These are phyloP conservation scores for Ophiostoma quercus DNA, from an alignment of 2,329 filamentous ascomycete species.

Conservation along the genomic window DNA sequence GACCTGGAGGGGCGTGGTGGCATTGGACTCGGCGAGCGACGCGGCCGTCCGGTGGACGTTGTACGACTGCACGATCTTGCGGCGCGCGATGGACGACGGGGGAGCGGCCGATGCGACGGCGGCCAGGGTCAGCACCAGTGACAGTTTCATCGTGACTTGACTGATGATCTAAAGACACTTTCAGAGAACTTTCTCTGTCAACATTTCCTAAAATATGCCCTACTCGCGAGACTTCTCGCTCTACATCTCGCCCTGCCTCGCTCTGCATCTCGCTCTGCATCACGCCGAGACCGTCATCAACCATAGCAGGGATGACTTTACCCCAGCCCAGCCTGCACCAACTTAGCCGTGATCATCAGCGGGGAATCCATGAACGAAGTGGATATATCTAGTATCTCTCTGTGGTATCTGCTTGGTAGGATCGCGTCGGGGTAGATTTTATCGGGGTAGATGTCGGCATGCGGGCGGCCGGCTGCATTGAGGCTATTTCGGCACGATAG, in stretches of 20 bases:
- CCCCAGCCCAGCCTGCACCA: conserved; percentile 3
- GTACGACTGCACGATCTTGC: neutral
- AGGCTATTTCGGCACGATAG: neutral
- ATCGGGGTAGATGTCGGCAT: neutral
- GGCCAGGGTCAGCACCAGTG: conserved; percentile 1
- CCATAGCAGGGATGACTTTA: neutral
- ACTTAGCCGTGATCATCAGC: neutral
- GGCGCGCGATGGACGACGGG: neutral
- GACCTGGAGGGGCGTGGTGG: conserved; percentile 48
- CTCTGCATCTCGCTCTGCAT: neutral
- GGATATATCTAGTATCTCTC: neutral
- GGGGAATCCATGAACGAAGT: neutral
- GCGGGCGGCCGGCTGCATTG: neutral
- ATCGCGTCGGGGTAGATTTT: neutral
- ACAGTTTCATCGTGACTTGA: neutral
- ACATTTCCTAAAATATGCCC: too few species aligned
- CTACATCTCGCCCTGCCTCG: too few species aligned
- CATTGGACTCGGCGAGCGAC: neutral
- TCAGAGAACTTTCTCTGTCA: neutral
- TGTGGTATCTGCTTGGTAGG: neutral
- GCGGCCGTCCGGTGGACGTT: neutral
- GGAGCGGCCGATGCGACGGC: neutral
- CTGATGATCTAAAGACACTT: neutral
- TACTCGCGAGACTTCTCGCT: too few species aligned
- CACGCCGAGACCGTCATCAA: neutral